Base-by-base conservation (phyloP, 352 stramenopile genomes). In the Globisporangium viniferum region DNA sequence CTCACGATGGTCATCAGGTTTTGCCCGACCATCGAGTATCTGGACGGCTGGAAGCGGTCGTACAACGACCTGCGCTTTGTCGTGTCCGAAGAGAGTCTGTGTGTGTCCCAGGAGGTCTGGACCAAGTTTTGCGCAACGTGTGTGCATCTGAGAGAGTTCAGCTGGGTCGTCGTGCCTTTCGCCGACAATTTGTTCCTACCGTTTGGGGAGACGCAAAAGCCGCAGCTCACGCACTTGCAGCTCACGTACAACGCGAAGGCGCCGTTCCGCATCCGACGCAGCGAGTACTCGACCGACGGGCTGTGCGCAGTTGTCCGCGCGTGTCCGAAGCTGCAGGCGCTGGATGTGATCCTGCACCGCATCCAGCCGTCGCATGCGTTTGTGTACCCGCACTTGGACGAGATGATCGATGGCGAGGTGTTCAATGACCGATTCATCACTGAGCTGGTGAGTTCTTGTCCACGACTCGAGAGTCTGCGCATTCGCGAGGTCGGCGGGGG, bases 151-250 rank as follows among this genome's bases (percentile, higher is more conserved):
- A 72, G 79, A 9, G 83, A 89, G 66, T 86, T 91, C 67, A 87
- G 83, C 59, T 91, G 83, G 83, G 75, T 84, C n/a, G 70, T 89
- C 18, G 71, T 91, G 48, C 83, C 83, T 0, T 91, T 89, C 58
- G 78, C 80, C 1, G 81, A 91, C 65, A 77, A 80, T 61, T 91
- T 89, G 68, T 91, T 91, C 59, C 63, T 79, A 4, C 74, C 79
- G 18, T 91, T 89, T 59, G 76, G 76, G 9, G 70, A 77, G 1
- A 73, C 63, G 1, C 14, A 39, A 2, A 88, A 86, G 62, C 67
- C 72, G 10, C 59, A 73, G 31, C 70, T 88, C 18, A 79, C 72
- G 6, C 75, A 73, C 14, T 36, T 86, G 31, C 78, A 86, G 67
- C 69, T 86, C 10, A 82, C 78, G 44, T 86, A 82, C 68, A 86